Percentiles rank a stretch among this genome's conserved stretches.
Evolutionary conservation across 257 asterid genomes (phyloP).

Genomic region (Cynanchum wilfordii): DNA sequence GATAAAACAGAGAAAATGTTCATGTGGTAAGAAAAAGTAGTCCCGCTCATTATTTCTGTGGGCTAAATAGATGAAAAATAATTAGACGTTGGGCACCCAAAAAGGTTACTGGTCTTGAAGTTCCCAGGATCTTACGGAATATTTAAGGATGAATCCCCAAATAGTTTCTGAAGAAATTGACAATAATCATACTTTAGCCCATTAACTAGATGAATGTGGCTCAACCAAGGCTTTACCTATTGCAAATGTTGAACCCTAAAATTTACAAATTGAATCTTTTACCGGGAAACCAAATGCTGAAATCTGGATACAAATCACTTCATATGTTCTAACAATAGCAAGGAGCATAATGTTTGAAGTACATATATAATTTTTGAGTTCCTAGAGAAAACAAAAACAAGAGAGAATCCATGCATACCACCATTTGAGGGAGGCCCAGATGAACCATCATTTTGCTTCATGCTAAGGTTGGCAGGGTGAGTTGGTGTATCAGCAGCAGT

Average conservation of each 20-base stretch:
- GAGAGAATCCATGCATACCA: conserved; percentile 30
- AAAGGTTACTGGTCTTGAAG: not conserved
- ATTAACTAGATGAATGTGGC: not conserved
- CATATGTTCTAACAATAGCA: not conserved
- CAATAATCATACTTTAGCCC: not conserved
- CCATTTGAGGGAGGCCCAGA: conserved; percentile 16
- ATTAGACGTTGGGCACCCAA: not conserved
- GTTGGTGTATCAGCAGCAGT: conserved; percentile 30
- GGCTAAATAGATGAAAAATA: not conserved
- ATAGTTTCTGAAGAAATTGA: not conserved
- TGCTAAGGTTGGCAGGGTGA: conserved; percentile 21
- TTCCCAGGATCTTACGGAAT: too few relatives aligned
- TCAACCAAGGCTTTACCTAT: not conserved
- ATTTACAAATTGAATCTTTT: not conserved
- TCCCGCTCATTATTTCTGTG: not conserved
- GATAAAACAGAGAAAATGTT: not conserved
- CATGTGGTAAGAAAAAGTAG: not conserved
- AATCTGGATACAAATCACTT: not conserved
- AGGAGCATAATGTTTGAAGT: not conserved
- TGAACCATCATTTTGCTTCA: conserved; percentile 45
- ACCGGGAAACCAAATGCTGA: not conserved
- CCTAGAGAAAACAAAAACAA: not conserved
- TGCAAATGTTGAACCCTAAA: not conserved
- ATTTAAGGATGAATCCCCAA: not conserved
- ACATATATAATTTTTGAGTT: not conserved